Base-by-base conservation (phyloP, 1,284 basidiomycete species). In the Trametes sp. region DNA sequence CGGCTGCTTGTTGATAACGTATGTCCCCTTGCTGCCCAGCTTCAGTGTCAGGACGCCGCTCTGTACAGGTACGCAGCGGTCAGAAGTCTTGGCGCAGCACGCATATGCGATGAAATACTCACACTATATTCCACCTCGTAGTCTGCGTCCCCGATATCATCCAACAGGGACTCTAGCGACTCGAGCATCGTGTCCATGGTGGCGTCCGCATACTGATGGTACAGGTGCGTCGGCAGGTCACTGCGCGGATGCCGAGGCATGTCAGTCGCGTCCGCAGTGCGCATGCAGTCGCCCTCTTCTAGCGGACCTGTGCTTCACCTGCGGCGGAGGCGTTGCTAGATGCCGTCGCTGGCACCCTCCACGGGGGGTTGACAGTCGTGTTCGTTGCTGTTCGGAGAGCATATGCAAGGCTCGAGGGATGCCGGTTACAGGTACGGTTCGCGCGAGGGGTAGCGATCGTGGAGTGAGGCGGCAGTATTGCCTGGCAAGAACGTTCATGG, bases 1-100 rank as follows among this genome's bases (percentile, higher is more conserved):
- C 10, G 97, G 97, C 77, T 99, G 97, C 82, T 99, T 99, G 81
- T 99, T 99, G 80, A 99, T 93, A 44, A 98, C 97, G 80, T 98
- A 99, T n/a, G 94, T 98, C 21, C 96, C 96, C 65, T 92, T 82
- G 9, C 85, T 81, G 36, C 93, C 95, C 21, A 98, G 82, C 51
- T 84, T 83, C 54, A 98, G 85, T 2, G 95, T 99, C 62, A 99
- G 80, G 33, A 99, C 97, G 26, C 97, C 97, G 69, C 89, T 87
- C 92, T 94, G 74, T 16, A 60, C n/a, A 41, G n/a, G 49, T 6
- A 33, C 21, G 44, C 45, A 52, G 26, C 50, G 49, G 23, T 36
- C 42, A 80, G 65, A 54, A 26, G 61, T 48, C 29, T 28, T 24
- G 23, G 38, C 26, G 23, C 11, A 36, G 16, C 1, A 16, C 35